Evolutionary conservation across 768 basidiomycete species (phyloP).

Genomic region (Rhizopogon vulgaris): DNA sequence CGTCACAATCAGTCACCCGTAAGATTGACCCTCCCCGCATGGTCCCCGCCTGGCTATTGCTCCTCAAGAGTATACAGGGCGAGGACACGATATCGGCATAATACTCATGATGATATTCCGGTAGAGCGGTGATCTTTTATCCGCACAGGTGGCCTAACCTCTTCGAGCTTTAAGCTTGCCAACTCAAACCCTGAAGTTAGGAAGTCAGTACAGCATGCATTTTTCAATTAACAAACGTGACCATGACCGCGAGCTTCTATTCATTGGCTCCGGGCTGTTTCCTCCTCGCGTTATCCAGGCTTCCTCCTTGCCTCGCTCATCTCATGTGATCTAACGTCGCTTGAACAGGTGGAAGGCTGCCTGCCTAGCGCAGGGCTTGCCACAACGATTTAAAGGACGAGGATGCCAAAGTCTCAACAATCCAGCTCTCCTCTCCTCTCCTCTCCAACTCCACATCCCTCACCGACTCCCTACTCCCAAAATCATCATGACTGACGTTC

Average conservation of each 20-base stretch:
- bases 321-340: conserved; percentile 1
- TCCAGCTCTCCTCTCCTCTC: conserved; percentile 7
- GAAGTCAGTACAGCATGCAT: background rate
- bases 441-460: conserved; percentile 4
- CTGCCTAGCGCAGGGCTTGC: background rate
- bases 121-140: background rate
- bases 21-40: background rate
- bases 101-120: background rate
- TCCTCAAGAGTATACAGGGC: background rate
- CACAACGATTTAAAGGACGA: conserved; percentile 1
- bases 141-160: background rate
- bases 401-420: background rate
- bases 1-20: background rate
- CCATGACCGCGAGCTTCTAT: conserved; percentile 1
- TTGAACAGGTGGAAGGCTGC: background rate
- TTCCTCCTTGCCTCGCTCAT: background rate
- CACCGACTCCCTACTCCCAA: conserved; percentile 2
- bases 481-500: conserved; percentile 41
- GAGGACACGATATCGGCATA: background rate
- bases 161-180: background rate
- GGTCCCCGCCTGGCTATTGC: background rate
- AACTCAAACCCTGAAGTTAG: background rate
- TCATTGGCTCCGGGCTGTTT: conserved; percentile 1
- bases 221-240: background rate
- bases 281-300: conserved; percentile 1